Percentiles rank a stretch among this genome's conserved stretches.
phyloP scores from a whole-genome alignment of 805 yeast genomes.

The Priceomyces medius region DNA sequence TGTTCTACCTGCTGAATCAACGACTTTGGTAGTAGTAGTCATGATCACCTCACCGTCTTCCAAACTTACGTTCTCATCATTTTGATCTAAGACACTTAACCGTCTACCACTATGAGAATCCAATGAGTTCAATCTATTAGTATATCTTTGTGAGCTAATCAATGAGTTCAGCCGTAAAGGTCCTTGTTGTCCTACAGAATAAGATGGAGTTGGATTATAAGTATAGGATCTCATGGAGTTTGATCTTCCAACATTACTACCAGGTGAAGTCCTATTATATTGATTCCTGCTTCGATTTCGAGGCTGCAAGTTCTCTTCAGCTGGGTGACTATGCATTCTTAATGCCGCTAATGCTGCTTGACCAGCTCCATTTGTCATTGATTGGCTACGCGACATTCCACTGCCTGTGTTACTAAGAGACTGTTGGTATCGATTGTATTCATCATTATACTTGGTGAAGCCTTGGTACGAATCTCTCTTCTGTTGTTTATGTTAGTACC shows the following conservation, averaged over 20 bases:
- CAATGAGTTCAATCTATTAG: conserved; percentile 12
- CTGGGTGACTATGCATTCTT: conserved; percentile 27
- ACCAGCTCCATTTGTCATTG: conserved; percentile 34
- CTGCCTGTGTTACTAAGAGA: conserved; percentile 21
- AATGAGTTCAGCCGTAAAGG: conserved; percentile 6
- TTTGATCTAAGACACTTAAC: conserved; percentile 8
- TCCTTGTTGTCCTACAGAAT: conserved; percentile 29
- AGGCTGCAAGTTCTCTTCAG: conserved; percentile 6
- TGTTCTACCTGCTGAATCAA: conserved; percentile 40
- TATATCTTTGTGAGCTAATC: background rate
- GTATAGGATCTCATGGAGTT: conserved; percentile 36
- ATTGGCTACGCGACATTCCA: conserved; percentile 19
- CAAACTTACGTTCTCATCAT: conserved; percentile 13
- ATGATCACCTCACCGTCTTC: conserved; percentile 30
- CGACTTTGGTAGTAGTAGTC: conserved; percentile 43
- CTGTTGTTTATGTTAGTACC: conserved; percentile 11
- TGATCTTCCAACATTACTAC: conserved; percentile 17
- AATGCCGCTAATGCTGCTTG: conserved; percentile 43
- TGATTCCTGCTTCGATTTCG: conserved; percentile 1
- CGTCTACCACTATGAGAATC: conserved; percentile 9
- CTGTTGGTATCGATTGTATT: conserved; percentile 18
- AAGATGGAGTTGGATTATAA: conserved; percentile 41
- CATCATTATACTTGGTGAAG: conserved; percentile 32
- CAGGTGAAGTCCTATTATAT: conserved; percentile 22
- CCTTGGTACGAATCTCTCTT: conserved; percentile 29